Base-by-base conservation (phyloP, 805 yeast species). In the Maudiozyma serrabonitensis region DNA sequence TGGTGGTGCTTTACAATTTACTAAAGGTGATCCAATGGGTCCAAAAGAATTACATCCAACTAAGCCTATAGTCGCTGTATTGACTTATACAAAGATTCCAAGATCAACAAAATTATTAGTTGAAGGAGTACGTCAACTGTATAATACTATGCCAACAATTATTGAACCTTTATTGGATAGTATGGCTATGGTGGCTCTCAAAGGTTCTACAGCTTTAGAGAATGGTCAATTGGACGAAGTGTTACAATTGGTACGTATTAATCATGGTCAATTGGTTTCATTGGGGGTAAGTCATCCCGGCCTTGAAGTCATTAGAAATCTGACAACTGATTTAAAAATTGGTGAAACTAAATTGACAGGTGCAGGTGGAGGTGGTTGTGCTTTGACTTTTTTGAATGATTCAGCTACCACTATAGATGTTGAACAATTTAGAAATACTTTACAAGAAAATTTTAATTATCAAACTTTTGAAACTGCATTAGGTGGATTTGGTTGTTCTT, bases 361-460 rank as follows among this genome's bases (percentile, higher is more conserved):
- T 41, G 99, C 99, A 0, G 99, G 99, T 35, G 99, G 99, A 19
- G 99, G 99, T 46, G 99, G 99, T 2, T 93, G 99, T 72, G 95
- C 98, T 11, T 84, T 93, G 49, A 93, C 98, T 0, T 68, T 93
- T 38, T 72, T 90, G 15, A 70, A 77, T 45, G 56, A 58, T 16
- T 80, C 76, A 40, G 72, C 69, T 2, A 68, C 64, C 1, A 56
- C 58, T 0, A 71, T 65, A 18, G 62, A 56, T 1, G 62, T 77
- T 7, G 58, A 60, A 1, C 66, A 66, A 23, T 65, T 65, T 51
- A 62, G 54, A 42, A 56, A 59, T 7, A 59, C 56, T 18, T 56
- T 74, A 35, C 64, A 70, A 11, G 62, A 62, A 1, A 53, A 58
- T 0, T 69, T 73, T 46, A 86, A 87, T 0, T 90, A 77, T 63